Evolutionary conservation across 2,329 filamentous ascomycete genomes (phyloP).

Genomic region (Microcyclosporella mali): DNA sequence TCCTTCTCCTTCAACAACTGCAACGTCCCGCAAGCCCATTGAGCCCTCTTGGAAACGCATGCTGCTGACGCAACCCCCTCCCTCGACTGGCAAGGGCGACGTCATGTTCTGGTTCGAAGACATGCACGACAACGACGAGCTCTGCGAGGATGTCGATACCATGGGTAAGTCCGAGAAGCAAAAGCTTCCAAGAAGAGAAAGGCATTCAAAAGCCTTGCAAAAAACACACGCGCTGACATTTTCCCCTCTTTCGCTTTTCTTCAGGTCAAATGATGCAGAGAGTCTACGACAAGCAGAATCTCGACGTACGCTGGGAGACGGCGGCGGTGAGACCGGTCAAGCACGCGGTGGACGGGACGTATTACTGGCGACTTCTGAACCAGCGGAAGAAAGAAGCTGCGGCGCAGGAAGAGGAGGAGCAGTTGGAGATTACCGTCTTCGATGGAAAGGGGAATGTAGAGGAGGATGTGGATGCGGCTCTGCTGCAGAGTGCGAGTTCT

Average conservation of each 20-base stretch:
- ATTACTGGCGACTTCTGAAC: conserved; percentile 9
- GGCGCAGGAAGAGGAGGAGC: neutral
- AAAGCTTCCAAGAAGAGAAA: too few species aligned
- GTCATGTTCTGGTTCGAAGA: conserved; percentile 20
- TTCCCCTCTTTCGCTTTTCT: too few species aligned
- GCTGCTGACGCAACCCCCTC: conserved; percentile 15
- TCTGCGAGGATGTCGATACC: conserved; percentile 14
- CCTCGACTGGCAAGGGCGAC: conserved; percentile 11
- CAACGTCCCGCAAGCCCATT: too few species aligned
- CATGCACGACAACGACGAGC: conserved; percentile 12
- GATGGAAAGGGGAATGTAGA: neutral
- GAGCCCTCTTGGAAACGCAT: conserved; percentile 18
- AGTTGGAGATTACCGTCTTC: neutral
- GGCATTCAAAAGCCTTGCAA: too few species aligned
- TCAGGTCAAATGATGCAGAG: conserved; percentile 14
- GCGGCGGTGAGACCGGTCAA: conserved; percentile 13
- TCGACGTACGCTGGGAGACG: conserved; percentile 10
- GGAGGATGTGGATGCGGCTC: neutral
- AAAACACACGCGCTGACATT: too few species aligned
- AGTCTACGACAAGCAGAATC: conserved; percentile 13
- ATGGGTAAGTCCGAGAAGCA: too few species aligned
- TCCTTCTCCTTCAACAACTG: too few species aligned
- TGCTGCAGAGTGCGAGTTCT: too few species aligned
- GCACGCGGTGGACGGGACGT: conserved; percentile 14
- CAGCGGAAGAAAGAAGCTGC: conserved; percentile 9